phyloP scores from a whole-genome alignment of 768 basidiomycete genomes.

The Cyclocybe cylindracea region DNA sequence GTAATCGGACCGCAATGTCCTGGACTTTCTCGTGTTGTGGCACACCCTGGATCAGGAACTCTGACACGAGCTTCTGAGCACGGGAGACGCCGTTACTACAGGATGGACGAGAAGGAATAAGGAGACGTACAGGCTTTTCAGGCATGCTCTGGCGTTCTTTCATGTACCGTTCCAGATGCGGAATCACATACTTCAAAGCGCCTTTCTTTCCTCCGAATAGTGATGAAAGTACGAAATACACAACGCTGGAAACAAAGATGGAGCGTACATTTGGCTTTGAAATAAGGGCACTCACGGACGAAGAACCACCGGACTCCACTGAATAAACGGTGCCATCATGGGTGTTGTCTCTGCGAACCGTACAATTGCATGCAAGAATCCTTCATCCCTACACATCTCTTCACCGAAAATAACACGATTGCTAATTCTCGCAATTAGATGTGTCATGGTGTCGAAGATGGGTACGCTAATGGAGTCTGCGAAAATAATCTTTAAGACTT shows the following conservation, averaged over 20 bases:
- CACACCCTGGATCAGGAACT: conserved; percentile 29
- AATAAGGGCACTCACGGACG: conserved; percentile 27
- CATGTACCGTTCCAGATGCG: conserved; percentile 27
- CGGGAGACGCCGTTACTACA: not conserved
- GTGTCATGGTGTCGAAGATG: conserved; percentile 38
- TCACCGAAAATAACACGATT: conserved; percentile 40
- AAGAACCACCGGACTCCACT: conserved; percentile 29
- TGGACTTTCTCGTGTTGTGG: conserved; percentile 30
- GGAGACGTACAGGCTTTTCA: conserved; percentile 26
- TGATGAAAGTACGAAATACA: conserved; percentile 31
- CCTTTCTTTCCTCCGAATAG: conserved; percentile 35
- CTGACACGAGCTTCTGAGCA: conserved; percentile 24
- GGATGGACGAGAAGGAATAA: not conserved
- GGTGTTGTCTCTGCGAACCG: conserved; percentile 34
- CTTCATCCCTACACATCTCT: conserved; percentile 34
- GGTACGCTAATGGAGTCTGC: conserved; percentile 24
- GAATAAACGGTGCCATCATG: conserved; percentile 34
- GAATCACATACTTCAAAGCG: conserved; percentile 28
- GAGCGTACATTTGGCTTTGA: not conserved
- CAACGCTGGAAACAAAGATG: conserved; percentile 18
- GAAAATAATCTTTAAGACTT: not conserved
- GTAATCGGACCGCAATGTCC: conserved; percentile 33
- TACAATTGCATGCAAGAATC: conserved; percentile 34
- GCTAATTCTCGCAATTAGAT: conserved; percentile 36
- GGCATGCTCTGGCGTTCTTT: conserved; percentile 20